phyloP scores from a whole-genome alignment of 2,329 filamentous ascomycete species.

The Monosporascus sp. region DNA sequence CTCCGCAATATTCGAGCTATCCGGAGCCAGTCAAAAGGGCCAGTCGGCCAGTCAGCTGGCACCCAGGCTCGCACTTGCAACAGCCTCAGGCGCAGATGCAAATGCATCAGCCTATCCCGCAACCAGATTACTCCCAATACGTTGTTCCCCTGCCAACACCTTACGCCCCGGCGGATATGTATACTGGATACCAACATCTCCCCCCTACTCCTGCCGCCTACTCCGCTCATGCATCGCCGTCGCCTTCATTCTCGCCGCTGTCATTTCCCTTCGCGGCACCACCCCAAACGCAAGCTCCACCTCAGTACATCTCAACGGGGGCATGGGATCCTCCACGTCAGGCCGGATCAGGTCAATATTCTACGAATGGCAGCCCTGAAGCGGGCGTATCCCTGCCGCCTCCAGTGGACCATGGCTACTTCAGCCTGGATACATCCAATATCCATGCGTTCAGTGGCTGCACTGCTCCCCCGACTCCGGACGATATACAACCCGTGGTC shows the following conservation, averaged over 20 bases:
- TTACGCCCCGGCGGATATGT: constrained; percentile 38
- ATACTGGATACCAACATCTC: constrained; percentile 36
- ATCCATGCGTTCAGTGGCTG: constrained; percentile 38
- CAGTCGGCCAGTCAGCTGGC: constrained; percentile 69
- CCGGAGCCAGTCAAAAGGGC: constrained; percentile 34
- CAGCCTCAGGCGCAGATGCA: constrained; percentile 28
- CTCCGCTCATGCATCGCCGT: constrained; percentile 55
- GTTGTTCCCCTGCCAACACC: constrained; percentile 33
- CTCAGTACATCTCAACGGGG: constrained; percentile 36
- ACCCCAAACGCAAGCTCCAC: constrained; percentile 26
- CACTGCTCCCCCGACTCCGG: constrained; percentile 55
- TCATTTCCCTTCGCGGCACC: constrained; percentile 39
- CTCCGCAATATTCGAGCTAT: constrained; percentile 19
- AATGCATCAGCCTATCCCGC: constrained; percentile 31
- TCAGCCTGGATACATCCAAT: constrained; percentile 43
- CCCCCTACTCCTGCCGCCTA: constrained; percentile 51
- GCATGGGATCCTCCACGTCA: constrained; percentile 32
- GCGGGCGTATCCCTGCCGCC: constrained; percentile 28
- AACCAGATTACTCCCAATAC: constrained; percentile 32
- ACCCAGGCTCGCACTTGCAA: constrained; percentile 55
- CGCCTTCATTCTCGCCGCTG: constrained; percentile 49
- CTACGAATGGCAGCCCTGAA: constrained; percentile 18
- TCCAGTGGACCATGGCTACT: constrained; percentile 18
- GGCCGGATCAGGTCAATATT: constrained; percentile 23
- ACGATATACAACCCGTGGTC: constrained; percentile 48